Conservation (phyloP, 352 stramenopile genomes). For the Globisporangium middletonii region DNA sequence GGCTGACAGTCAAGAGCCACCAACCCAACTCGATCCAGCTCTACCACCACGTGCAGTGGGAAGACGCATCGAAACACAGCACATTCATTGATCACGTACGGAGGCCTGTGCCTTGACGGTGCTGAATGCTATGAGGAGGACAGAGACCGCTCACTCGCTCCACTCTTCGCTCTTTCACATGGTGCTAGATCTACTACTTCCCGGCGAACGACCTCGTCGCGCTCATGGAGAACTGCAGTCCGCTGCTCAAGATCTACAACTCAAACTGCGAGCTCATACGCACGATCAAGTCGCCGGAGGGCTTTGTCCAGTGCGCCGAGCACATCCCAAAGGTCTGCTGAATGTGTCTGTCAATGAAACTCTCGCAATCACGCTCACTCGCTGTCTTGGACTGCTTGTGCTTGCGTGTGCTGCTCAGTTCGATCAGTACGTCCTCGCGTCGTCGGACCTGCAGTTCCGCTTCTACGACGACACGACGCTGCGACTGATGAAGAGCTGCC, state of each 20-base stretch:
- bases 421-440: conserved; percentile 76
- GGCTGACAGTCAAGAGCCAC: conserved; percentile 73
- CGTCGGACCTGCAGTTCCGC: conserved; percentile 72
- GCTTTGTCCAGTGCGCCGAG: conserved; percentile 74
- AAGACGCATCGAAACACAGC: conserved; percentile 84
- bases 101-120: background rate
- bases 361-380: background rate
- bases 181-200: conserved; percentile 75
- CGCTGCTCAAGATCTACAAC: conserved; percentile 82
- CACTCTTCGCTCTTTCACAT: background rate
- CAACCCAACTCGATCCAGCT: conserved; percentile 85
- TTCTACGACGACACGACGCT: conserved; percentile 80
- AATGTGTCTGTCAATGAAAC: background rate
- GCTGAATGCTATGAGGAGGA: too few species aligned
- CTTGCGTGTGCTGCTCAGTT: conserved; percentile 16
- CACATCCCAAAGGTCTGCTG: conserved; percentile 48
- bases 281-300: conserved; percentile 59
- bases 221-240: conserved; percentile 69
- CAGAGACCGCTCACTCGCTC: background rate
- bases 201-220: conserved; percentile 56
- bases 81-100: conserved; percentile 68
- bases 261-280: conserved; percentile 58
- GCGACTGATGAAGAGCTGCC: conserved; percentile 67
- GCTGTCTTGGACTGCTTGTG: background rate
- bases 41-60: conserved; percentile 72